These are phyloP conservation scores for Dactylellina parvicollis DNA, from an alignment of 2,329 filamentous ascomycete genomes.

Conservation along the genomic window DNA sequence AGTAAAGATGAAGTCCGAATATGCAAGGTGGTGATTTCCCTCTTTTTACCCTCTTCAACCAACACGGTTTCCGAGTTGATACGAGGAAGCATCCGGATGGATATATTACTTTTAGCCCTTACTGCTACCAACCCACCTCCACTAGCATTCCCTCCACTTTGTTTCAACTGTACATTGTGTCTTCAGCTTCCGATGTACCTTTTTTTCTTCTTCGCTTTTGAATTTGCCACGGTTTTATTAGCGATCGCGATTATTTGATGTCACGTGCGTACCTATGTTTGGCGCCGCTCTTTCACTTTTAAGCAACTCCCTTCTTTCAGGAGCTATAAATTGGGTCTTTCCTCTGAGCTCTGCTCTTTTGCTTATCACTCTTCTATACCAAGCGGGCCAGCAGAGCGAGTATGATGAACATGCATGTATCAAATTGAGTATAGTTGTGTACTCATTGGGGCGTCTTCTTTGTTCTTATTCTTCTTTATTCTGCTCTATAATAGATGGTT, in stretches of 20 bases:
- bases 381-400: conserved; percentile 3
- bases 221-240: conserved; percentile 45
- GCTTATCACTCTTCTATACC: not conserved
- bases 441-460: not conserved
- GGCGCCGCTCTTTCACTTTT: too few species aligned
- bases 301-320: too few species aligned
- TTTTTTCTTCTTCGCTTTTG: not conserved
- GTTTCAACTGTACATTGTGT: not conserved
- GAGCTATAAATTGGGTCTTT: too few species aligned
- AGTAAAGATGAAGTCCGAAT: not conserved
- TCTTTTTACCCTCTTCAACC: not conserved
- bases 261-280: too few species aligned
- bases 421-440: not conserved
- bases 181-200: conserved; percentile 7
- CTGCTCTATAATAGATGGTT: conserved; percentile 10
- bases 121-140: not conserved
- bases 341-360: too few species aligned
- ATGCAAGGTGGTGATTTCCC: too few species aligned
- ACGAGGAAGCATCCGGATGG: too few species aligned
- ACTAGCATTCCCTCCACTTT: not conserved
- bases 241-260: conserved; percentile 11
- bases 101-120: not conserved
- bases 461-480: not conserved
- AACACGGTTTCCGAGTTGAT: too few species aligned
- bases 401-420: not conserved